Base-by-base conservation (phyloP, 108 stramenopile genomes). In the Cylindrotheca fusiformis region DNA sequence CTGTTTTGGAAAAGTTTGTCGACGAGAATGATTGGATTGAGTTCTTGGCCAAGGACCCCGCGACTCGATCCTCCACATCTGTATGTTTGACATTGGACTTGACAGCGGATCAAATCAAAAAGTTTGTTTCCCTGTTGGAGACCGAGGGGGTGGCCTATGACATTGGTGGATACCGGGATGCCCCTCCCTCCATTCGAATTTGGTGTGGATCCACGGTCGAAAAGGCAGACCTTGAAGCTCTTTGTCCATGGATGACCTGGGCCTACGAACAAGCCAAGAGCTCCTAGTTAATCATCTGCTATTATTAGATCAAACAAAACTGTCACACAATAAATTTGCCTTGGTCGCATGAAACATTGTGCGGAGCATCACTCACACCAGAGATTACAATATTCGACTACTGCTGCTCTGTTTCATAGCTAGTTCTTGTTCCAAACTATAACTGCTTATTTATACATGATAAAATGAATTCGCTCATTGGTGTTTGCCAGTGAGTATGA, bases 151-250 rank as follows among this genome's bases (percentile, higher is more conserved):
- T 97, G 12, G 99, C 97, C 4, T 88, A 80, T 60, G 99, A 99
- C 72, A 97, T 99, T 57, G 98, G 99, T 67, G 94, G 96, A 44
- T 99, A 99, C 89, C 83, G 99, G 56, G 99, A 99, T 67, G 99
- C 99, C 25, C 99, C 99, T 50, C 95, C 97, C 5, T 96, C 96
- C 30, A 96, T 99, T 60, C 82, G 97, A 52, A 98, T 99, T 81
- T 99, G 99, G 99, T 97, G 97, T 73, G 99, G 99, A 54, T 94
- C 97, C 22, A 99, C 99, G 19, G 97, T 99, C 26, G 98, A 99
- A 76, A 91, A 87, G 59, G 83, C 85, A 24, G 99, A 99, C 76
- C 68, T 99, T 17, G 96, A 97, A 74, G 93, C 94, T 48, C 77
- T 99, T 55, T 93, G 95, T 86, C 99, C 99, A 17, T 99, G 98